Percentiles rank a stretch among this genome's conserved stretches.
Evolutionary conservation across 495 filamentous ascomycete genomes (phyloP).

Genomic region (Hyaloscypha hepaticicola): DNA sequence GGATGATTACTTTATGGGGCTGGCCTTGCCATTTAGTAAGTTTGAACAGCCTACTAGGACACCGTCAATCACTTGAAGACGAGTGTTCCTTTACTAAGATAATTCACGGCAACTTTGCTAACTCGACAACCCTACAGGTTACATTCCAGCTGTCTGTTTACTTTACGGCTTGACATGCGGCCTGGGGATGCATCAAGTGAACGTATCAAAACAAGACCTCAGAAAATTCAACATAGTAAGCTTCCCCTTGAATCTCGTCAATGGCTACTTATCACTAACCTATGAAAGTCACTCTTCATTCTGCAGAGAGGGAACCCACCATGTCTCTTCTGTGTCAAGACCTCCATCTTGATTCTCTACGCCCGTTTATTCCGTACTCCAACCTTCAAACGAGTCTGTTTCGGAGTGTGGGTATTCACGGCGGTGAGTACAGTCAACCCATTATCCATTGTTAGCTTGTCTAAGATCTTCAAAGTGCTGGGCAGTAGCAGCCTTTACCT

Average conservation of each 20-base stretch:
- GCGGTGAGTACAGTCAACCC: background rate
- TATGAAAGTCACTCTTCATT: constrained; percentile 12
- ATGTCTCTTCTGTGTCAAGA: constrained; percentile 35
- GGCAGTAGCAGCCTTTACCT: constrained; percentile 31
- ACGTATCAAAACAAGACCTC: constrained; percentile 12
- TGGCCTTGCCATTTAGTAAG: constrained; percentile 16
- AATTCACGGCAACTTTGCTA: background rate
- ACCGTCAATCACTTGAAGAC: background rate
- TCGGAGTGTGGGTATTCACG: constrained; percentile 16
- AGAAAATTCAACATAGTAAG: constrained; percentile 18
- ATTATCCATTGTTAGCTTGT: background rate
- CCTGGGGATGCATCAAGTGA: constrained; percentile 10
- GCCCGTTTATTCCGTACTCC: constrained; percentile 39
- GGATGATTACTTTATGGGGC: constrained; percentile 19
- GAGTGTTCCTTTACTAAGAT: background rate
- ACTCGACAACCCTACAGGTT: background rate
- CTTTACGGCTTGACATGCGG: constrained; percentile 12
- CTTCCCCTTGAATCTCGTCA: background rate
- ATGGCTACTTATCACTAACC: background rate
- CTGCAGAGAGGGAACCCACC: constrained; percentile 15
- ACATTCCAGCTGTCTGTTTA: background rate
- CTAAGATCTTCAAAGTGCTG: background rate
- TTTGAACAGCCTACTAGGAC: background rate
- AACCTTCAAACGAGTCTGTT: constrained; percentile 26
- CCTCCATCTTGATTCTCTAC: constrained; percentile 46